Conservation (phyloP, 2,329 filamentous ascomycete genomes). For the Microdochium nivale region DNA sequence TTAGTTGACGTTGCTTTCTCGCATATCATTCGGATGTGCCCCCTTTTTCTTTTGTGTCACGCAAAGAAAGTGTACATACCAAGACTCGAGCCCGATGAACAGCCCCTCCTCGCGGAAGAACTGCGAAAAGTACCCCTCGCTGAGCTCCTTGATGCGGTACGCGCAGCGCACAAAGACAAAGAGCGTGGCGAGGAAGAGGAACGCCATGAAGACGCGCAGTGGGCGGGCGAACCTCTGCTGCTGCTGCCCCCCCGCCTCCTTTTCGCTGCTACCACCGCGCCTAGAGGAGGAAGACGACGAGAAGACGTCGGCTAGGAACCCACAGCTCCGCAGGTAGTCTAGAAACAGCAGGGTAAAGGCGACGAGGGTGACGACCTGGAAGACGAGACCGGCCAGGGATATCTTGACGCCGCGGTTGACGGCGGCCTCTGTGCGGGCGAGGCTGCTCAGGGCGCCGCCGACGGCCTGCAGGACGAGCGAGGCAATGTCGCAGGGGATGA, state of each 20-base stretch:
- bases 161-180: constrained; percentile 56
- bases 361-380: constrained; percentile 49
- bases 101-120: constrained; percentile 46
- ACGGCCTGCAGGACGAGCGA: constrained; percentile 52
- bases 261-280: constrained; percentile 23
- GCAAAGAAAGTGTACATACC: constrained; percentile 6
- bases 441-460: constrained; percentile 47
- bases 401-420: constrained; percentile 43
- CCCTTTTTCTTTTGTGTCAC: background rate
- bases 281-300: constrained; percentile 26
- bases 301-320: constrained; percentile 21
- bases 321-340: constrained; percentile 39
- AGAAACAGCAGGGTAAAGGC: constrained; percentile 41
- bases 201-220: constrained; percentile 47
- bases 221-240: constrained; percentile 15
- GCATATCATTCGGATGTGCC: background rate
- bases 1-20: background rate
- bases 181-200: constrained; percentile 48
- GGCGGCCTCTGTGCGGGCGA: constrained; percentile 26
- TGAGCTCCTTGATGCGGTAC: constrained; percentile 59
- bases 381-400: constrained; percentile 55
- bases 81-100: constrained; percentile 51
- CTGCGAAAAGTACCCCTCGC: constrained; percentile 51
- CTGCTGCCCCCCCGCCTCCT: constrained; percentile 22
- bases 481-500: constrained; percentile 55